phyloP scores from a whole-genome alignment of 768 basidiomycete species.

The Leccinum variicolor region DNA sequence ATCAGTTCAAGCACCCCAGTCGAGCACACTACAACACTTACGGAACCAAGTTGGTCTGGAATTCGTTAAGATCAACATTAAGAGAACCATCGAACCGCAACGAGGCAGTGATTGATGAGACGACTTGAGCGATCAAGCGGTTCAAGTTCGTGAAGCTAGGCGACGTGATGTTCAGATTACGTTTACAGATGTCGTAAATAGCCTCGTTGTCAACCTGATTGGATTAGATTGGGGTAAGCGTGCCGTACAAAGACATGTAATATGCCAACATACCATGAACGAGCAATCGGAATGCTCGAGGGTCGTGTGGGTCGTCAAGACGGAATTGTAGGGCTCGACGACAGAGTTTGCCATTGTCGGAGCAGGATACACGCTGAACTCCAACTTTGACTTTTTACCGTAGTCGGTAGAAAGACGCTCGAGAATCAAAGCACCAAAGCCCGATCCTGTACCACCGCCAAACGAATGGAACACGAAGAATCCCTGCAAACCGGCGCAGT shows the following conservation, averaged over 20 bases:
- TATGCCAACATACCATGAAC: constrained; percentile 72
- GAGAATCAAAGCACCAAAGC: constrained; percentile 94
- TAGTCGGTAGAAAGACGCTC: constrained; percentile 96
- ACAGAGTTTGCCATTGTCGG: constrained; percentile 92
- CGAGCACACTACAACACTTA: constrained; percentile 40
- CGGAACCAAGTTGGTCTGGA: constrained; percentile 99
- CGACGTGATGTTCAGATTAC: constrained; percentile 79
- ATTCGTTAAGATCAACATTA: constrained; percentile 86
- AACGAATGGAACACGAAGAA: constrained; percentile 99
- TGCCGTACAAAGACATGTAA: constrained; percentile 1
- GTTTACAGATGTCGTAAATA: constrained; percentile 77
- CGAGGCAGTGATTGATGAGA: constrained; percentile 96
- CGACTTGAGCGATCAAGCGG: constrained; percentile 96
- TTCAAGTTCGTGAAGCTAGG: constrained; percentile 96
- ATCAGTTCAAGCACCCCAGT: not conserved
- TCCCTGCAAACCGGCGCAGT: constrained; percentile 94
- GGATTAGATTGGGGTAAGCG: constrained; percentile 3
- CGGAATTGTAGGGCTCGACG: constrained; percentile 97
- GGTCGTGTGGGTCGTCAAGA: constrained; percentile 96
- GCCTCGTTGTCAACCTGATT: constrained; percentile 80
- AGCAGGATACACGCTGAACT: constrained; percentile 96
- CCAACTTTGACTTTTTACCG: constrained; percentile 98
- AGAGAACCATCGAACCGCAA: constrained; percentile 63
- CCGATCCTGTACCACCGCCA: constrained; percentile 98
- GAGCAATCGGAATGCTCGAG: constrained; percentile 99